Conservation (phyloP, 2,329 filamentous ascomycete genomes). For the Pleochaeta shiraiana region DNA sequence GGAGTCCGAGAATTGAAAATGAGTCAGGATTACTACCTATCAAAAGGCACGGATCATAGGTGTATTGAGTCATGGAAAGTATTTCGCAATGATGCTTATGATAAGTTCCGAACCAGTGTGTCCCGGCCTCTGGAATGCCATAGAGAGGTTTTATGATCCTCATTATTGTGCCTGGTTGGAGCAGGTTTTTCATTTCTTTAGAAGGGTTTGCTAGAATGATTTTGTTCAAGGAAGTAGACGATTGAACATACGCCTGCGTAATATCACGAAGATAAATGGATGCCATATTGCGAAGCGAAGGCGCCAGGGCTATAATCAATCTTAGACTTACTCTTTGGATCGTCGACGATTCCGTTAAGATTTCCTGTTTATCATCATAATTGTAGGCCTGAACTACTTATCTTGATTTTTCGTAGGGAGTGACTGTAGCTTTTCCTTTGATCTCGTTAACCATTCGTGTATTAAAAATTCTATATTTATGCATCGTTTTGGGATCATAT, state of each 20-base stretch:
- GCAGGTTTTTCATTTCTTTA: no score
- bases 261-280: neutral
- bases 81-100: neutral
- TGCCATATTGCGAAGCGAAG: neutral
- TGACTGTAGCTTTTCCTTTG: neutral
- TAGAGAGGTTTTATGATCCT: no score
- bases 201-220: no score
- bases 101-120: no score
- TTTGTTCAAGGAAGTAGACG: no score
- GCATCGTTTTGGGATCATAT: neutral
- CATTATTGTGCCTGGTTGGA: no score
- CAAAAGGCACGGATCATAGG: neutral
- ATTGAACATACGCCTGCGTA: no score
- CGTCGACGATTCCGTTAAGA: conserved; percentile 5
- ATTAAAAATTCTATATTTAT: neutral
- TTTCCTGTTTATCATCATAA: conserved; percentile 5
- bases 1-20: neutral
- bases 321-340: neutral
- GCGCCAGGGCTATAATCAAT: neutral
- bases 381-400: conserved; percentile 2
- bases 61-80: neutral
- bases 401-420: conserved; percentile 3
- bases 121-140: no score
- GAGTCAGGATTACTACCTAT: neutral
- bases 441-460: neutral